Base-by-base conservation (phyloP, 306 rosid genomes). In the Purshia tridentata region DNA sequence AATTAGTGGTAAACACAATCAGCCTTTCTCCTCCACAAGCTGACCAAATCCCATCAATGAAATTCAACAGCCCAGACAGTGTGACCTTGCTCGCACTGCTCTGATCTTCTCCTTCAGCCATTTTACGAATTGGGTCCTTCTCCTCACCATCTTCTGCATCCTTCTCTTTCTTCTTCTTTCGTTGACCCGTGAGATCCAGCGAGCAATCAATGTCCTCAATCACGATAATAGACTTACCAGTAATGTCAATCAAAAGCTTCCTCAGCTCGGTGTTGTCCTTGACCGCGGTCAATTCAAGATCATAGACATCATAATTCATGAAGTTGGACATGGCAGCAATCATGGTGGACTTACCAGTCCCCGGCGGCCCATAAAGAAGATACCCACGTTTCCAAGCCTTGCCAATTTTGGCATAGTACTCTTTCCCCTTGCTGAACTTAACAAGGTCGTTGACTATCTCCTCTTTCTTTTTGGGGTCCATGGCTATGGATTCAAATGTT, bases 161-260 rank as follows among this genome's bases (percentile, higher is more conserved):
- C 52, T 60, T 53, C 6, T 40, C 57, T 60, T 78, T 83, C 20
- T 67, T 74, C 85, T 80, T 49, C 78, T 78, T 89, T 67, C 96
- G 70, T 6, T 89, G 86, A 0, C 90, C 88, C 0, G 96, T 87
- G 4, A 89, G 89, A 72, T 89, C 92, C 19, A 85, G 90, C 1
- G 93, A 84, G 60, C 93, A 90, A 76, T 88, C 96, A 16, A 90
- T 90, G 29, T 90, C 93, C 44, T 90, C 93, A 6, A 90, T 86
- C 53, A 88, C 87, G 2, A 80, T 80, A 0, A 90, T 84, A 0
- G 91, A 46, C 53, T 77, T 86, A 18, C 71, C 80, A 0, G 93
- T 60, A 0, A 78, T 81, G 2, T 86, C 88, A 2, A 88, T 88
- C 73, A 90, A 14, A 8, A 86, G 18, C 45, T 75, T 81, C 4